phyloP scores from a whole-genome alignment of 2,329 filamentous ascomycete species.

The Calonectria leucothoes region DNA sequence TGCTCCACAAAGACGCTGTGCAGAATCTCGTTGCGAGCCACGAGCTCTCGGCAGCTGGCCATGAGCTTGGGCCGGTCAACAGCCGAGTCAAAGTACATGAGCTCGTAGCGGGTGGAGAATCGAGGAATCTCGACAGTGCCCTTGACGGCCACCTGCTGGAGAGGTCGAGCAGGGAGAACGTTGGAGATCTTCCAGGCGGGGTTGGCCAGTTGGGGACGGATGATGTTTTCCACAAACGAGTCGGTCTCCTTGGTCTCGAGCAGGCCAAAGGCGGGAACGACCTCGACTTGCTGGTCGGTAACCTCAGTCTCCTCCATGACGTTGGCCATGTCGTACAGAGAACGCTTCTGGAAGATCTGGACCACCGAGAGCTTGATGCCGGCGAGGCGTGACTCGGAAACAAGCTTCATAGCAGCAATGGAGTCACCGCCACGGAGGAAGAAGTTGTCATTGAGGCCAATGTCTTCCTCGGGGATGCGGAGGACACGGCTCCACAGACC shows the following conservation, averaged over 20 bases:
- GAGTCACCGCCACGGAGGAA: slow-evolving; percentile 72
- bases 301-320: slow-evolving; percentile 52
- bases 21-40: slow-evolving; percentile 71
- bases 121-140: slow-evolving; percentile 68
- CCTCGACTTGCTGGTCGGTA: slow-evolving; percentile 31
- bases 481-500: slow-evolving; percentile 62
- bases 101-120: slow-evolving; percentile 72
- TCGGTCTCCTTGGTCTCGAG: not conserved
- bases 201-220: not conserved
- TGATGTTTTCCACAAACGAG: not conserved
- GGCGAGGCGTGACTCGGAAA: slow-evolving; percentile 63
- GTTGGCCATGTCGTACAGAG: slow-evolving; percentile 49
- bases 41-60: slow-evolving; percentile 64
- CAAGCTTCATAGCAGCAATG: slow-evolving; percentile 70
- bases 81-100: slow-evolving; percentile 68
- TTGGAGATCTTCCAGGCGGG: slow-evolving; percentile 48
- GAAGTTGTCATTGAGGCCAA: slow-evolving; percentile 68
- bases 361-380: slow-evolving; percentile 64
- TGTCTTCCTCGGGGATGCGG: slow-evolving; percentile 53
- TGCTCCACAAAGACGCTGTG: slow-evolving; percentile 73
- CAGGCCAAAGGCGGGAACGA: not conserved
- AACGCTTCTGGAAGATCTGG: slow-evolving; percentile 63
- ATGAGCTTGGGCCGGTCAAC: slow-evolving; percentile 58
- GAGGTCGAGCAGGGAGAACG: slow-evolving; percentile 67
- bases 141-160: slow-evolving; percentile 69